Evolutionary conservation across 768 basidiomycete genomes (phyloP).

Genomic region (Pholiota conissans): DNA sequence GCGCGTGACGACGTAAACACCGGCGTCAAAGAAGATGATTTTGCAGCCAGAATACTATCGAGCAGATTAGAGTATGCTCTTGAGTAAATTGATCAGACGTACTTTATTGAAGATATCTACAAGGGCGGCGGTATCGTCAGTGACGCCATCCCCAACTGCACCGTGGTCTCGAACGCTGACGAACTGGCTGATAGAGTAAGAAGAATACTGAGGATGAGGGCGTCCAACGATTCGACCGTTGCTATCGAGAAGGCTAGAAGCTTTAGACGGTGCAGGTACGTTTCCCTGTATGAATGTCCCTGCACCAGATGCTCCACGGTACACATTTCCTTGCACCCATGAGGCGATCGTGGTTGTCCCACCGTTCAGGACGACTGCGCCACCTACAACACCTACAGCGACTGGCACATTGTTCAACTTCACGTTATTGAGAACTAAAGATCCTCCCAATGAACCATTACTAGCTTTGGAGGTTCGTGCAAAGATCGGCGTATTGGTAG

Average conservation of each 20-base stretch:
- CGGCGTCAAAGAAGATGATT: constrained; percentile 82
- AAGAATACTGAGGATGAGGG: constrained; percentile 65
- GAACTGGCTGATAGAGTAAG: constrained; percentile 60
- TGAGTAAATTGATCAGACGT: constrained; percentile 2
- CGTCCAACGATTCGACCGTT: constrained; percentile 62
- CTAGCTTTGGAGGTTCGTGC: constrained; percentile 51
- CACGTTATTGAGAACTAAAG: constrained; percentile 65
- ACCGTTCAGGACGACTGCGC: constrained; percentile 57
- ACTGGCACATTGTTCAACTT: constrained; percentile 57
- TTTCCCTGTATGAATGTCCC: constrained; percentile 50
- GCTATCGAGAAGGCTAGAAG: constrained; percentile 51
- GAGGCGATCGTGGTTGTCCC: constrained; percentile 56
- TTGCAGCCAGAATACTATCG: constrained; percentile 68
- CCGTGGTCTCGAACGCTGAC: constrained; percentile 72
- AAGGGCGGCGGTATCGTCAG: constrained; percentile 74
- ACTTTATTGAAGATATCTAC: constrained; percentile 60
- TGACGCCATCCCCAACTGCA: constrained; percentile 70
- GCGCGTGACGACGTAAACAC: constrained; percentile 53
- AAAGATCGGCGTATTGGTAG: constrained; percentile 63
- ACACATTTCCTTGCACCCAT: constrained; percentile 81
- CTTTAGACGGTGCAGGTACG: constrained; percentile 50
- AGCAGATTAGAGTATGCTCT: neutral
- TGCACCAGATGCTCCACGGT: constrained; percentile 44
- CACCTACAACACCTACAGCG: constrained; percentile 57
- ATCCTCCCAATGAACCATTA: constrained; percentile 50